Conservation (phyloP, 2,329 filamentous ascomycete genomes). For the Colletotrichum cuscutae region DNA sequence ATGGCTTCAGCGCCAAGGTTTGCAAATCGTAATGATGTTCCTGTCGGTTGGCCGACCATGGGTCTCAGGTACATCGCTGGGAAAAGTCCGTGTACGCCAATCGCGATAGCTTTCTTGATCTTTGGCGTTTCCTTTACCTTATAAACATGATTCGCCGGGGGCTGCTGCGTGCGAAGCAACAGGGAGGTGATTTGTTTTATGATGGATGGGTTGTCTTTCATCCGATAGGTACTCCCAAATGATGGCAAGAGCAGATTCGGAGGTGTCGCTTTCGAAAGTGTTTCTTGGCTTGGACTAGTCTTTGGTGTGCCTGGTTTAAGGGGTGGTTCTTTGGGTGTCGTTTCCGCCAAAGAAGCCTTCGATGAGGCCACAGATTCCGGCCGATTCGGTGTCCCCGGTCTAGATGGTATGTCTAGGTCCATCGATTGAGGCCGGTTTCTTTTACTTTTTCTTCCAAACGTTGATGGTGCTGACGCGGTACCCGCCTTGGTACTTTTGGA, state of each 20-base stretch:
- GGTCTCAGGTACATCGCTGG: constrained; percentile 88
- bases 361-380: constrained; percentile 44
- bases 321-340: constrained; percentile 33
- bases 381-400: constrained; percentile 45
- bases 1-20: constrained; percentile 88
- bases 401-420: constrained; percentile 53
- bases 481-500: constrained; percentile 38
- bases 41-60: constrained; percentile 93
- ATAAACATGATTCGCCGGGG: constrained; percentile 76
- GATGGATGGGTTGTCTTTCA: constrained; percentile 75
- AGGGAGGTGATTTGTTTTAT: constrained; percentile 73
- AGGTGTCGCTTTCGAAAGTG: constrained; percentile 51
- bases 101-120: constrained; percentile 88
- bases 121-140: constrained; percentile 74
- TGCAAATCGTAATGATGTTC: constrained; percentile 93
- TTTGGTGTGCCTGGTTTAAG: constrained; percentile 29
- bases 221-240: constrained; percentile 74
- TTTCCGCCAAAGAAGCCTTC: constrained; percentile 37
- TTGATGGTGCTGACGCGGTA: constrained; percentile 39
- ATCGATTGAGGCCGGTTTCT: constrained; percentile 58
- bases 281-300: constrained; percentile 45
- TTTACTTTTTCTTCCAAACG: constrained; percentile 54
- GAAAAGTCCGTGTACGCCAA: constrained; percentile 95
- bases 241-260: constrained; percentile 76
- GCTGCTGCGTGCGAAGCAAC: constrained; percentile 64